These are phyloP conservation scores for Spizellomyces sp. DNA, from an alignment of 192 early-diverging fungal species.

Conservation along the genomic window DNA sequence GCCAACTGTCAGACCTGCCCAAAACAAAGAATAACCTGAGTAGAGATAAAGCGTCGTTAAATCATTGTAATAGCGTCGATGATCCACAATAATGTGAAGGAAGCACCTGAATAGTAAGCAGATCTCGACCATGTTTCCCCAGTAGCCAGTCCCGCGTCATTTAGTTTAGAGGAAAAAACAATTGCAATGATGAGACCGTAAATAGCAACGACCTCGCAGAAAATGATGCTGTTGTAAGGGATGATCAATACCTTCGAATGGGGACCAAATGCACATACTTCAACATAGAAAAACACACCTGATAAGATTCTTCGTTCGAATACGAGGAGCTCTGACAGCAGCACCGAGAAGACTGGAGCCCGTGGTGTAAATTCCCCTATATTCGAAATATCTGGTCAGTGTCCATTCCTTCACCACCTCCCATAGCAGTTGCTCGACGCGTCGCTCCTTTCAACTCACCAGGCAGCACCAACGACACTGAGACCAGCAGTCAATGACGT, in stretches of 20 bases:
- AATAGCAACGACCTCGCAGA: slow-evolving; percentile 99
- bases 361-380: slow-evolving; percentile 94
- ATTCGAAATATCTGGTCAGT: background rate
- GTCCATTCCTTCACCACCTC: slow-evolving; percentile 4
- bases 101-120: slow-evolving; percentile 78
- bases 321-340: slow-evolving; percentile 87
- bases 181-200: slow-evolving; percentile 99
- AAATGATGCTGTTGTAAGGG: slow-evolving; percentile 77
- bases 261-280: background rate
- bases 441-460: slow-evolving; percentile 50
- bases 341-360: slow-evolving; percentile 89
- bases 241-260: background rate
- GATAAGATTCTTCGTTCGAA: slow-evolving; percentile 96
- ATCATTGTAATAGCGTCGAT: background rate
- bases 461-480: slow-evolving; percentile 90
- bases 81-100: no score
- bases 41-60: slow-evolving; percentile 1
- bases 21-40: slow-evolving; percentile 88
- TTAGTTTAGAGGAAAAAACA: slow-evolving; percentile 88
- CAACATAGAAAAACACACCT: slow-evolving; percentile 46
- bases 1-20: slow-evolving; percentile 95
- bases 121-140: slow-evolving; percentile 31
- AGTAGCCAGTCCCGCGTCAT: slow-evolving; percentile 40
- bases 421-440: background rate
- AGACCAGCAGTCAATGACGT: slow-evolving; percentile 84